These are phyloP conservation scores for Coemansia sp. DNA, from an alignment of 192 early-diverging fungal species.

Conservation along the genomic window DNA sequence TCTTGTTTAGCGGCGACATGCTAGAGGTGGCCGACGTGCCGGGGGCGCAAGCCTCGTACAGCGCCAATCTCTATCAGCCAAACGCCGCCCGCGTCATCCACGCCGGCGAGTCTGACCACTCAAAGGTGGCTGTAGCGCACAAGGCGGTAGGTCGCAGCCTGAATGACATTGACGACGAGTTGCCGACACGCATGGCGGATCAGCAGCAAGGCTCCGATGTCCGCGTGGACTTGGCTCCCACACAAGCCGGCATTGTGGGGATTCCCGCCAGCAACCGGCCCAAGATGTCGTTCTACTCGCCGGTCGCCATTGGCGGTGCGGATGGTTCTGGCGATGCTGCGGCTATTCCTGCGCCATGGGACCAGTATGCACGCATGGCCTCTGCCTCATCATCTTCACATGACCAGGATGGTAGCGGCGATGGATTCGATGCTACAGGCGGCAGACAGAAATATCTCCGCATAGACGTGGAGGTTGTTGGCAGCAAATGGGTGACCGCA, in stretches of 20 bases:
- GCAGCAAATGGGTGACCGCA: slow-evolving; percentile 50
- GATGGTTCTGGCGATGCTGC: background rate
- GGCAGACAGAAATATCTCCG: slow-evolving; percentile 57
- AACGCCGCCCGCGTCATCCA: slow-evolving; percentile 19
- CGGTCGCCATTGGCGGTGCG: slow-evolving; percentile 11
- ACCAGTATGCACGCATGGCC: slow-evolving; percentile 25
- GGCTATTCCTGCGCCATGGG: slow-evolving; percentile 42
- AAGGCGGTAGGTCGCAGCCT: background rate
- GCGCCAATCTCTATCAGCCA: background rate
- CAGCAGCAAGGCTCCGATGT: background rate
- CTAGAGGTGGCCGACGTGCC: slow-evolving; percentile 2
- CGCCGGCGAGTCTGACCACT: background rate
- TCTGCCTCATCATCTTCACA: background rate
- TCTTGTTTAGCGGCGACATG: slow-evolving; percentile 29
- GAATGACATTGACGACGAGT: background rate
- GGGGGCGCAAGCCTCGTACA: background rate
- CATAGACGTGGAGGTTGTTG: slow-evolving; percentile 71
- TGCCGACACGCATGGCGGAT: background rate
- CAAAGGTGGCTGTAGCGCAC: background rate
- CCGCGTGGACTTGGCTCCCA: slow-evolving; percentile 8
- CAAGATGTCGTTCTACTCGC: slow-evolving; percentile 47
- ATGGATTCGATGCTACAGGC: background rate
- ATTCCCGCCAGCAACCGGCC: slow-evolving; percentile 9
- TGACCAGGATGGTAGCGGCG: background rate
- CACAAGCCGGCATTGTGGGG: slow-evolving; percentile 3